Conservation (phyloP, 2,329 filamentous ascomycete genomes). For the Botrytis byssoidea region DNA sequence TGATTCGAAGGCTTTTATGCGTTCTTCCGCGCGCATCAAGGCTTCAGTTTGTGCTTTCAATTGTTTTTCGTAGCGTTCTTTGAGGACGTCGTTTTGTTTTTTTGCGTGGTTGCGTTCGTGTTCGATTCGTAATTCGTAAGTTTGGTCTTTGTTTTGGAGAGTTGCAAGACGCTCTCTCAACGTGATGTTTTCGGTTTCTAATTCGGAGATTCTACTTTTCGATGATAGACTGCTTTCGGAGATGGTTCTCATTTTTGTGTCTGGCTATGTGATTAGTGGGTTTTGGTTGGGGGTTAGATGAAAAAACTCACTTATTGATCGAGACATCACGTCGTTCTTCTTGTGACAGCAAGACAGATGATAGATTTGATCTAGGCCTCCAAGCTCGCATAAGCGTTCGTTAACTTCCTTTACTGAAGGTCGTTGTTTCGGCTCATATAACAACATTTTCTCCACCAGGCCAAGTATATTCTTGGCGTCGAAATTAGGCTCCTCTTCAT, state of each 20-base stretch:
- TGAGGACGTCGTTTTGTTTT: constrained; percentile 28
- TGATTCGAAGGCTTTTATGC: constrained; percentile 22
- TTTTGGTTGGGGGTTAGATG: too few relatives aligned
- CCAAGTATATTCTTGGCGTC: constrained; percentile 43
- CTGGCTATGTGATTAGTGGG: constrained; percentile 6
- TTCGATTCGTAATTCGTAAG: constrained; percentile 28
- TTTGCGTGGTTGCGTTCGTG: constrained; percentile 30
- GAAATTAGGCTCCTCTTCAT: constrained; percentile 25
- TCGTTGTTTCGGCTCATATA: constrained; percentile 49
- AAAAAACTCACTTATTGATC: constrained; percentile 39
- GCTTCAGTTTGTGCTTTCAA: constrained; percentile 24
- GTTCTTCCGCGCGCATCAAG: constrained; percentile 18
- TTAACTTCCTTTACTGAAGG: constrained; percentile 53
- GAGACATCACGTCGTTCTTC: constrained; percentile 38
- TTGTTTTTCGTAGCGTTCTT: constrained; percentile 29
- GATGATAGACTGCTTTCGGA: constrained; percentile 18
- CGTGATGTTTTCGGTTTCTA: constrained; percentile 25
- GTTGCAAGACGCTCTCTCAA: constrained; percentile 26
- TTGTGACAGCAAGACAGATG: constrained; percentile 48
- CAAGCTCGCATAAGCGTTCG: constrained; percentile 46
- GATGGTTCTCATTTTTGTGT: constrained; percentile 28
- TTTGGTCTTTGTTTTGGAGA: constrained; percentile 26
- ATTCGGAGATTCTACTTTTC: constrained; percentile 12
- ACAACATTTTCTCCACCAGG: constrained; percentile 53
- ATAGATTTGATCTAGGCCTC: constrained; percentile 49